Conservation (phyloP, 495 filamentous ascomycete genomes). For the Penicillium coprophilum region DNA sequence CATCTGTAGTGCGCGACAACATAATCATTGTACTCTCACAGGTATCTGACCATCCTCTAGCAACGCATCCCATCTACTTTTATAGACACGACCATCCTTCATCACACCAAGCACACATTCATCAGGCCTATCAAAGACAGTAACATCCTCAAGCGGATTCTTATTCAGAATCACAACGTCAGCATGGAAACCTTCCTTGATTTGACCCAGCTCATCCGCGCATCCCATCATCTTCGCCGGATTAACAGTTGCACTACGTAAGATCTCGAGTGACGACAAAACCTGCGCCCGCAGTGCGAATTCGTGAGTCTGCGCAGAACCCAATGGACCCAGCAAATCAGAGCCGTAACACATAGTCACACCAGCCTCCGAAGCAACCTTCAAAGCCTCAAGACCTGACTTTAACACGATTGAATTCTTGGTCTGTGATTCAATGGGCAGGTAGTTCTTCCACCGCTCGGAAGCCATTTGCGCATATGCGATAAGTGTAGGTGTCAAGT, state of each 20-base stretch:
- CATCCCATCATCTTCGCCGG: constrained; percentile 47
- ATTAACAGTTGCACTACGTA: constrained; percentile 54
- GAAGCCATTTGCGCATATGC: constrained; percentile 51
- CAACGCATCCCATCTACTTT: constrained; percentile 44
- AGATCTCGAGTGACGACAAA: constrained; percentile 40
- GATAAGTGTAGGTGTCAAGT: constrained; percentile 54
- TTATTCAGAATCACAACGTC: constrained; percentile 45
- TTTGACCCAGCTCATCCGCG: constrained; percentile 43
- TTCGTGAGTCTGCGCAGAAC: constrained; percentile 48
- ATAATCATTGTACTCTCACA: constrained; percentile 22
- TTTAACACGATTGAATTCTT: constrained; percentile 51
- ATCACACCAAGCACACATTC: constrained; percentile 47
- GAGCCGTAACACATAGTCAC: constrained; percentile 57
- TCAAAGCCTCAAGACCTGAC: constrained; percentile 44
- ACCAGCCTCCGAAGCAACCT: constrained; percentile 46
- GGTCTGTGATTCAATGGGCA: constrained; percentile 38
- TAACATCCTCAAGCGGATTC: constrained; percentile 54
- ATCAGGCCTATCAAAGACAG: constrained; percentile 47
- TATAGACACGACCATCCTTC: constrained; percentile 49
- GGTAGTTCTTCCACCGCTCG: constrained; percentile 40
- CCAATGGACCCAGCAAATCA: constrained; percentile 52
- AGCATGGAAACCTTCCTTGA: constrained; percentile 42
- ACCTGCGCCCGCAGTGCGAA: constrained; percentile 48
- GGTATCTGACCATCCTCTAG: constrained; percentile 32
- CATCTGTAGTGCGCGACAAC: background rate